Base-by-base conservation (phyloP, 345 rosid species). In the Camelina hispida region DNA sequence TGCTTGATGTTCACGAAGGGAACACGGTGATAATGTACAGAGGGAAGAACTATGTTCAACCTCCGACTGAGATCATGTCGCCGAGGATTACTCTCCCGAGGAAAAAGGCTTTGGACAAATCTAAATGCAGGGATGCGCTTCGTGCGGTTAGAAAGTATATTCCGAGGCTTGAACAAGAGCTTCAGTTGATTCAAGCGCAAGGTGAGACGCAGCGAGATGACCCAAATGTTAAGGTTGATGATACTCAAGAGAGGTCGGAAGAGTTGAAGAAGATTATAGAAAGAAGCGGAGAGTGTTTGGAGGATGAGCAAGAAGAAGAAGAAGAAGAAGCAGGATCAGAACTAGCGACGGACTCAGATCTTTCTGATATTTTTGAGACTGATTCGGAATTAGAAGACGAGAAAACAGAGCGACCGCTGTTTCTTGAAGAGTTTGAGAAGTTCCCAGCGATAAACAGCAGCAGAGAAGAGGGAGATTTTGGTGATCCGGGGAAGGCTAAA, bases 31-130 rank as follows among this genome's bases (percentile, higher is more conserved):
- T 95, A 68, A 92, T 92, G 98, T 92, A 95, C 62, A 83, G 97
- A 82, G 98, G 98, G 69, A 90, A 95, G 87, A 95, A 95, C 71
- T 92, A 95, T 80, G 79, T 83, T 13, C 99, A 92, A 57, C 96
- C 99, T 14, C 98, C 98, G 9, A 91, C 97, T 13, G 98, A 95
- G 71, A 95, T 92, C 40, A 91, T 93, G 98, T 91, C 93, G 3
- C 97, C 97, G 0, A 80, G 96, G 83, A 83, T 85, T 82, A 91
- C 98, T 60, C 91, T 94, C 48, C 81, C 91, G 0, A 84, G 96
- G 78, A 91, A 86, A 80, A 94, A 94, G 93, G 98, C 90, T 65
- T 73, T 92, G 85, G 99, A 95, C 68, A 95, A 91, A 68, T 92
- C 97, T 53, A 95, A 87, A 68, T 89, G 84, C 66, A 75, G 93